A percentile compares a stretch with the other conserved stretches of the same genome.
These are phyloP conservation scores for Bothriochloa decipiens DNA, from an alignment of 176 grass and related monocot species.

Conservation along the genomic window DNA sequence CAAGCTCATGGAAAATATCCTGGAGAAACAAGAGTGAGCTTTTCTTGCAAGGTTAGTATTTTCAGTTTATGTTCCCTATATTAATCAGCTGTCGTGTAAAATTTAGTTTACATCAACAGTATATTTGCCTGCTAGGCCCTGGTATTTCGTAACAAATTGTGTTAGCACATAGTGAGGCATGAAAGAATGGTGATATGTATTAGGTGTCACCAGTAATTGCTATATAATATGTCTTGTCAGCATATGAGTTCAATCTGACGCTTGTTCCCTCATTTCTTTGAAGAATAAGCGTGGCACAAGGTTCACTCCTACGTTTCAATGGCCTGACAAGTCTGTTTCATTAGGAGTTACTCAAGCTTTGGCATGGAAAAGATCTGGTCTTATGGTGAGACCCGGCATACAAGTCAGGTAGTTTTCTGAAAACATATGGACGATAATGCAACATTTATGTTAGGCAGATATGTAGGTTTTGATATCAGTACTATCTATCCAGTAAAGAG, in stretches of 20 bases:
- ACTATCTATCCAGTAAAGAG: not conserved
- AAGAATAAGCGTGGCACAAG: constrained; percentile 75
- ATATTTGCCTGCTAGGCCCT: not conserved
- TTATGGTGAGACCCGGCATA: constrained; percentile 77
- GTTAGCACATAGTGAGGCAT: not conserved
- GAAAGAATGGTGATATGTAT: not conserved
- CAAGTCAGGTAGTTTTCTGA: constrained; percentile 81
- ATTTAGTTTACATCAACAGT: not conserved
- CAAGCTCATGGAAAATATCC: constrained; percentile 92
- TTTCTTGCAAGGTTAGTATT: constrained; percentile 79
- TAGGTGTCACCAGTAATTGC: not conserved
- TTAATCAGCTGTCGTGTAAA: not conserved
- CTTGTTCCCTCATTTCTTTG: not conserved
- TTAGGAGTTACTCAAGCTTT: constrained; percentile 73
- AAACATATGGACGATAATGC: constrained; percentile 17
- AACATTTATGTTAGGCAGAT: constrained; percentile 16
- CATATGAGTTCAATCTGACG: constrained; percentile 18
- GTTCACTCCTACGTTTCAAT: constrained; percentile 74
- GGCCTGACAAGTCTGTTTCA: constrained; percentile 83
- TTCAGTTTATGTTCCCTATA: constrained; percentile 18
- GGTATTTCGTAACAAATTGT: not conserved
- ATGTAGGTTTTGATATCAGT: not conserved
- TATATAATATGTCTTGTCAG: too few relatives aligned
- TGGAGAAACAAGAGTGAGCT: constrained; percentile 87
- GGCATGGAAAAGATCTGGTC: constrained; percentile 74